Conservation (phyloP, 1,284 basidiomycete species). For the Boletellus dicymbophilus region DNA sequence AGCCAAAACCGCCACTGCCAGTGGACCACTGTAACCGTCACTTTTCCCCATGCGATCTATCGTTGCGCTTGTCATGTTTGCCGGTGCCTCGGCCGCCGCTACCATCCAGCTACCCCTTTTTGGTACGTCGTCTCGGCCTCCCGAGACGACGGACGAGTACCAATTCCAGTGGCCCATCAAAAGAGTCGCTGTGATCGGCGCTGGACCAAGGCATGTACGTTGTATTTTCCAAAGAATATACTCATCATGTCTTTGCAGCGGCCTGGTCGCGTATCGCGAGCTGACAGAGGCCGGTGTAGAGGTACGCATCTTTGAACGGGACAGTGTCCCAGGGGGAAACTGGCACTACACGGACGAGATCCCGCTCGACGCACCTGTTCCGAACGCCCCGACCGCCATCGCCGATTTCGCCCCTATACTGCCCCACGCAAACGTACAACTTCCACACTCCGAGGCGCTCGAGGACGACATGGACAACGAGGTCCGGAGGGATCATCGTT, state of each 20-base stretch:
- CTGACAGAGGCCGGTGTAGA: constrained; percentile 15
- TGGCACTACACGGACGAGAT: constrained; percentile 14
- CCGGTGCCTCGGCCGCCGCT: background rate
- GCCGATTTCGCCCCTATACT: constrained; percentile 12
- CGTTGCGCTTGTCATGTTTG: constrained; percentile 2
- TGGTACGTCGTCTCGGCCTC: background rate
- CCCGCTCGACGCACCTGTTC: background rate
- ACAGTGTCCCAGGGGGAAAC: constrained; percentile 10
- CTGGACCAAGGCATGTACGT: constrained; percentile 15
- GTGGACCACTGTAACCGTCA: no score
- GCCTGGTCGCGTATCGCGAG: constrained; percentile 11
- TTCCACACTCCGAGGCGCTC: constrained; percentile 14
- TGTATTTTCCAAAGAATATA: background rate
- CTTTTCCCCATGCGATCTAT: background rate
- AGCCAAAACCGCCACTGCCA: no score
- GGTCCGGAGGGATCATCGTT: constrained; percentile 9
- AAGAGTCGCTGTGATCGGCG: constrained; percentile 17
- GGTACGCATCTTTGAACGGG: constrained; percentile 18
- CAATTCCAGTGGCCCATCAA: constrained; percentile 15
- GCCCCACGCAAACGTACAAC: background rate
- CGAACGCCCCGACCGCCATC: background rate
- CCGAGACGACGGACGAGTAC: constrained; percentile 1
- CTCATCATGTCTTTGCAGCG: constrained; percentile 1
- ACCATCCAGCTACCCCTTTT: constrained; percentile 4
- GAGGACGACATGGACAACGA: constrained; percentile 3